These are phyloP conservation scores for Sophora flavescens DNA, from an alignment of 306 rosid genomes.

Conservation along the genomic window DNA sequence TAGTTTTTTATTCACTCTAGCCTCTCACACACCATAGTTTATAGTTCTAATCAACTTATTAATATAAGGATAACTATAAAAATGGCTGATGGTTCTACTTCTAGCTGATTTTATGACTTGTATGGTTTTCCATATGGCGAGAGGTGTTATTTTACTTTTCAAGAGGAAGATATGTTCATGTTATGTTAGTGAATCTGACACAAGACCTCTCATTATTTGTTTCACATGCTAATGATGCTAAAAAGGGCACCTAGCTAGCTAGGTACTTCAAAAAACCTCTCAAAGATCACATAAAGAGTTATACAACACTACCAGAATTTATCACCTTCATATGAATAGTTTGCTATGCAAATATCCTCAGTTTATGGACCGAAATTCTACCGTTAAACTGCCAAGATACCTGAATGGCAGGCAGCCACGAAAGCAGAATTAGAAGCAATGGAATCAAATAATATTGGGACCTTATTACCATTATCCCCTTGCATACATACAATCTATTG, in stretches of 20 bases:
- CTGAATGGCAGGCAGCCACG: not conserved
- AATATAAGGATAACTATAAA: not conserved
- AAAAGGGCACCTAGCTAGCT: not conserved
- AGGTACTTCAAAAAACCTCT: slow-evolving; percentile 2
- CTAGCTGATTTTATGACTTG: not conserved
- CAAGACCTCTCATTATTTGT: not conserved
- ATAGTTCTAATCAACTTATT: not conserved
- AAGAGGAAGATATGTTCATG: not conserved
- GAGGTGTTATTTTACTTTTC: not conserved
- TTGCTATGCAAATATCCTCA: not conserved
- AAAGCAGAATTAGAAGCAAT: not conserved
- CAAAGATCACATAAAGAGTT: slow-evolving; percentile 37
- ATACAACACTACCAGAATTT: not conserved
- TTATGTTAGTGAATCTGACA: not conserved
- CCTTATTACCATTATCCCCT: not conserved
- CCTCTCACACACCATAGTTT: not conserved
- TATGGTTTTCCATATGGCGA: not conserved
- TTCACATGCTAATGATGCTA: too few species aligned
- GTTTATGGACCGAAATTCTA: not conserved
- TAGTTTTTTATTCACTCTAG: not conserved
- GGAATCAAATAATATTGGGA: not conserved
- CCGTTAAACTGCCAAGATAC: not conserved
- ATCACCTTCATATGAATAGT: not conserved
- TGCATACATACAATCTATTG: not conserved
- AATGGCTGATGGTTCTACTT: not conserved